These are phyloP conservation scores for Sphaerulina musiva DNA, from an alignment of 2,329 filamentous ascomycete species.

Conservation along the genomic window DNA sequence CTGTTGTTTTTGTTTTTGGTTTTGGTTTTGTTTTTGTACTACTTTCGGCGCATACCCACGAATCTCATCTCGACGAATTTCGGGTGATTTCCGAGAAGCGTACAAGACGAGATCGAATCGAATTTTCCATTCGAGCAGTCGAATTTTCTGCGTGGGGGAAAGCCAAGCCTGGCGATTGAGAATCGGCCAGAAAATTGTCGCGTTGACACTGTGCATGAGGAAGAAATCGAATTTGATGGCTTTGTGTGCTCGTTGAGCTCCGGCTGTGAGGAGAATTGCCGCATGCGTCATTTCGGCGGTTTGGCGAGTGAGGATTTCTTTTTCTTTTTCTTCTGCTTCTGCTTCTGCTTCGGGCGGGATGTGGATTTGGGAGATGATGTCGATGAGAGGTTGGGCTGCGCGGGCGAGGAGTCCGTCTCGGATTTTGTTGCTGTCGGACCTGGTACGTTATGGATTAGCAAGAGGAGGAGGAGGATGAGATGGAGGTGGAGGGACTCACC, in stretches of 20 bases:
- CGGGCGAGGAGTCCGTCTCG: slow-evolving; percentile 60
- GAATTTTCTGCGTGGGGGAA: slow-evolving; percentile 53
- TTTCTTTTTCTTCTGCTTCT: too few relatives aligned
- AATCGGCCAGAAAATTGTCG: slow-evolving; percentile 63
- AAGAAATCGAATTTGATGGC: slow-evolving; percentile 75
- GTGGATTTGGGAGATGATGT: slow-evolving; percentile 51
- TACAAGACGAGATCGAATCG: slow-evolving; percentile 69
- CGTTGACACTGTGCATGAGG: slow-evolving; percentile 63
- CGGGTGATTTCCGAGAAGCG: slow-evolving; percentile 58
- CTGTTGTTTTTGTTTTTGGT: too few relatives aligned
- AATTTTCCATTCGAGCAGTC: slow-evolving; percentile 76
- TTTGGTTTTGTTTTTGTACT: too few relatives aligned
- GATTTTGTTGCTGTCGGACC: slow-evolving; percentile 55
- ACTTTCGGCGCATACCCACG: slow-evolving; percentile 50
- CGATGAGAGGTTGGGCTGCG: slow-evolving; percentile 58
- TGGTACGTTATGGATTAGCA: background rate
- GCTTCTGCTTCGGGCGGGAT: slow-evolving; percentile 37
- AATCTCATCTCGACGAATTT: slow-evolving; percentile 55
- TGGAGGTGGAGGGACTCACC: slow-evolving; percentile 19
- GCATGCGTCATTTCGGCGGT: slow-evolving; percentile 66
- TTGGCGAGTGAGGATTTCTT: slow-evolving; percentile 48
- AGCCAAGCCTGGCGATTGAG: slow-evolving; percentile 60
- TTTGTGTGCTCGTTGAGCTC: slow-evolving; percentile 59
- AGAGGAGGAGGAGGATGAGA: background rate
- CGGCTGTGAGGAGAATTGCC: slow-evolving; percentile 51